A percentile compares a stretch with the other conserved stretches of the same genome.
phyloP scores from a whole-genome alignment of 495 filamentous ascomycete species.

The Penicillium subrubescens region DNA sequence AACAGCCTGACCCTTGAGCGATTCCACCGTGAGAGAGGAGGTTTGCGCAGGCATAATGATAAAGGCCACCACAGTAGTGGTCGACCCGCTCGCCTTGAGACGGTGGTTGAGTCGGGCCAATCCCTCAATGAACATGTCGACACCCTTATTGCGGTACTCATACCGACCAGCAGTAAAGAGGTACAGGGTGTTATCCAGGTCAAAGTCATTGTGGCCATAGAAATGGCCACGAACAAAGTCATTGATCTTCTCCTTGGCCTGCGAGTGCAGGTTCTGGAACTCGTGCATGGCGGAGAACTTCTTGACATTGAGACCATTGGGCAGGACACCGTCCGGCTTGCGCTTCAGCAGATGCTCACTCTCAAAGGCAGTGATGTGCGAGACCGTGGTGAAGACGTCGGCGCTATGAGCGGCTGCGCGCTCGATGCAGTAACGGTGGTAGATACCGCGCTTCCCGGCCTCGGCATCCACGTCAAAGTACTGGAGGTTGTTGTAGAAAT shows the following conservation, averaged over 20 bases:
- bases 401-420: constrained; percentile 85
- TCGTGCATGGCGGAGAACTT: constrained; percentile 99
- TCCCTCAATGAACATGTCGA: constrained; percentile 99
- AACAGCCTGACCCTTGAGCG: constrained; percentile 93
- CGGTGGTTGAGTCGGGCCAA: constrained; percentile 92
- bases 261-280: constrained; percentile 97
- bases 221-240: constrained; percentile 98
- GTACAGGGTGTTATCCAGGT: constrained; percentile 95
- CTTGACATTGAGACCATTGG: constrained; percentile 96
- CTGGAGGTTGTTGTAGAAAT: constrained; percentile 99
- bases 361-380: constrained; percentile 97
- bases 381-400: constrained; percentile 98
- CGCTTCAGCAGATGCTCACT: constrained; percentile 96
- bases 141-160: constrained; percentile 97
- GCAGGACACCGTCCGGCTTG: constrained; percentile 94
- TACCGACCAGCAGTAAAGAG: constrained; percentile 97
- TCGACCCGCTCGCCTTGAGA: constrained; percentile 80
- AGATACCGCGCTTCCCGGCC: constrained; percentile 96
- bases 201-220: constrained; percentile 97
- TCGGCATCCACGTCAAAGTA: constrained; percentile 96
- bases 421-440: constrained; percentile 98
- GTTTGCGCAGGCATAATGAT: constrained; percentile 99
- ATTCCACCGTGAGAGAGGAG: constrained; percentile 92
- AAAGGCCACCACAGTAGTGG: constrained; percentile 96
- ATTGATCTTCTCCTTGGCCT: constrained; percentile 95